Evolutionary conservation across 805 yeast genomes (phyloP), one percentile per base, ranked within the genome.

Genomic region (Clavispora asparagi): DNA sequence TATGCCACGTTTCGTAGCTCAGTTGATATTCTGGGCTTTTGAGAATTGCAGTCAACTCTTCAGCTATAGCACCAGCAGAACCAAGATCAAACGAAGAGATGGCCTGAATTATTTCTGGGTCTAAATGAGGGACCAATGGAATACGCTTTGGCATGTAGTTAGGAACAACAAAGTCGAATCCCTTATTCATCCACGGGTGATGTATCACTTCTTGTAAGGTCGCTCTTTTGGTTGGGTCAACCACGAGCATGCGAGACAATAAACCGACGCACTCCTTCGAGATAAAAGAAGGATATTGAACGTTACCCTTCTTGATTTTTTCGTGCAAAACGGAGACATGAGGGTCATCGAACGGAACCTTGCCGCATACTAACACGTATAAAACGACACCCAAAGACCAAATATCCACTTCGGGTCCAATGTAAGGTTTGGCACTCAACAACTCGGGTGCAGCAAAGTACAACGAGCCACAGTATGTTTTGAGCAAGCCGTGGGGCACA

Each of bases 371-470:
- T 50, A 94, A 73, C 7, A 94, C 99, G 61, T 89, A 94, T 42
- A 94, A 69, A 0, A 94, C 98, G 29, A 94, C 96, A 53, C 99
- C 99, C 73, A 91, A 92, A 2, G 97, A 88, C 99, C 99, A 94
- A 16, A 94, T 84, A 64, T 94, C 99, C 41, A 94, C 97, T 64
- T 94, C 99, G 1, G 99, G 99, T 0, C 99, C 99, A 32, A 79
- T 74, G 59, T 94, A 94, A 1, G 97, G 97, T 54, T 82, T 82
- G 1, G 98, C 99, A 48, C 87, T 86, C 44, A 94, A 73, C 55
- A 94, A 74, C 65, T 94, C 99, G 0, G 99, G 99, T 0, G 99
- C 99, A 0, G 99, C 99, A 77, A 94, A 94, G 64, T 94, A 94
- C 43, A 94, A 73, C 1, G 97, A 90, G 3, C 99, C 99, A 74